Evolutionary conservation across 2,329 filamentous ascomycete species (phyloP), one percentile per base, ranked within the genome.

Genomic region (Elsinoe arachidis): DNA sequence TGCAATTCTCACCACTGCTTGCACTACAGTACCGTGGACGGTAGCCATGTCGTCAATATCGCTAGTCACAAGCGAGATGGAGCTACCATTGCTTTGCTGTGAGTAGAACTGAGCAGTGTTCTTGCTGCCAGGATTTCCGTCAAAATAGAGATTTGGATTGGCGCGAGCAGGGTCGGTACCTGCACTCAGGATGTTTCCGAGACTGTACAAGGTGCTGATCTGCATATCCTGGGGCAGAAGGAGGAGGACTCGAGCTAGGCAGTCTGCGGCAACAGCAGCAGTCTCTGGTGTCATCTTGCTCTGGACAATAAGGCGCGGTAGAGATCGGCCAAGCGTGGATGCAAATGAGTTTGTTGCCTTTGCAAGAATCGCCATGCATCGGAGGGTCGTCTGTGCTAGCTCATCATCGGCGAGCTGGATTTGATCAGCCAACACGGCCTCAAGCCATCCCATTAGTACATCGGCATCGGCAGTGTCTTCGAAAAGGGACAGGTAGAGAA

Each of bases 131-230:
- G 55, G 63, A 3, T 63, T 64, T 21, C 79, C 79, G 62, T 85
- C 83, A 26, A 73, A 60, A 7, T 71, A 67, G 3, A 72, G 67
- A 33, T 76, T 75, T 56, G 61, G 74, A 44, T 73, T 76, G 41
- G 76, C 73, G 61, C 77, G 77, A 30, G 83, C 80, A 34, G 75
- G 66, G 15, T 73, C 74, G 5, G 79, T 78, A 47, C 81, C 83
- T 4, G 90, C 85, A 64, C 90, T 96, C 12, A 99, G 78, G 3
- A 96, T 87, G 68, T 99, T 99, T 17, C 93, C 93, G n/a, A 99
- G 79, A 0, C 90, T 93, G 72, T 99, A 99, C 9, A 99, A 77
- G 1, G 91, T 97, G 4, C 91, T 95, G 63, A 99, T 97, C 35
- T 96, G 82, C 35, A 90, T 86, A 74, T 99, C 93, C 65, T 95